These are phyloP conservation scores for Candida tetrigidarum DNA, from an alignment of 1,139 yeast genomes.

Conservation along the genomic window DNA sequence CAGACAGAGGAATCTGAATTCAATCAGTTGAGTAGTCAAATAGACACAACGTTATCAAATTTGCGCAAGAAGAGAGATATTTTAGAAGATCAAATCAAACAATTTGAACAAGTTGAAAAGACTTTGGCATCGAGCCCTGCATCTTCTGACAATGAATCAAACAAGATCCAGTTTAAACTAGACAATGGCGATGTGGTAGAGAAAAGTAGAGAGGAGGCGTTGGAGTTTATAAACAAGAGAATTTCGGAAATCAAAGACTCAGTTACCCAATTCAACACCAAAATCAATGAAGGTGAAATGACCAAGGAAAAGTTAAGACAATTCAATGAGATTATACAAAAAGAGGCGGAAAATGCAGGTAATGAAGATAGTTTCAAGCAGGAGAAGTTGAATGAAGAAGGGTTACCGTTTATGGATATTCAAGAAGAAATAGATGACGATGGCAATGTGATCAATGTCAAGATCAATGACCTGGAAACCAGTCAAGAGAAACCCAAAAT, in stretches of 20 bases:
- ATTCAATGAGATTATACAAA: slow-evolving; percentile 24
- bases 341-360: slow-evolving; percentile 11
- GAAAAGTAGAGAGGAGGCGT: slow-evolving; percentile 47
- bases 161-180: slow-evolving; percentile 44
- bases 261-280: slow-evolving; percentile 40
- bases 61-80: slow-evolving; percentile 19
- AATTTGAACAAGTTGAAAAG: slow-evolving; percentile 16
- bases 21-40: slow-evolving; percentile 15
- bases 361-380: slow-evolving; percentile 17
- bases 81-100: slow-evolving; percentile 19
- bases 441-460: slow-evolving; percentile 59
- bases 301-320: slow-evolving; percentile 37
- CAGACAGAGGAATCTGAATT: slow-evolving; percentile 3
- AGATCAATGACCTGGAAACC: too few species aligned
- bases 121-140: slow-evolving; percentile 8
- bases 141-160: slow-evolving; percentile 9
- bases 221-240: slow-evolving; percentile 41
- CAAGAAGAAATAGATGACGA: slow-evolving; percentile 85
- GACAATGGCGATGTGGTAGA: slow-evolving; percentile 69
- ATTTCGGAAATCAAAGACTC: slow-evolving; percentile 38
- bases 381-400: slow-evolving; percentile 35
- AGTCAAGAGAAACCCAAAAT: slow-evolving; percentile 1
- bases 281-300: slow-evolving; percentile 48
- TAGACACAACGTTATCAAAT: slow-evolving; percentile 20
- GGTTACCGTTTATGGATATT: slow-evolving; percentile 74